Evolutionary conservation across 108 stramenopile genomes (phyloP).

Genomic region (Fistulifera solaris): DNA sequence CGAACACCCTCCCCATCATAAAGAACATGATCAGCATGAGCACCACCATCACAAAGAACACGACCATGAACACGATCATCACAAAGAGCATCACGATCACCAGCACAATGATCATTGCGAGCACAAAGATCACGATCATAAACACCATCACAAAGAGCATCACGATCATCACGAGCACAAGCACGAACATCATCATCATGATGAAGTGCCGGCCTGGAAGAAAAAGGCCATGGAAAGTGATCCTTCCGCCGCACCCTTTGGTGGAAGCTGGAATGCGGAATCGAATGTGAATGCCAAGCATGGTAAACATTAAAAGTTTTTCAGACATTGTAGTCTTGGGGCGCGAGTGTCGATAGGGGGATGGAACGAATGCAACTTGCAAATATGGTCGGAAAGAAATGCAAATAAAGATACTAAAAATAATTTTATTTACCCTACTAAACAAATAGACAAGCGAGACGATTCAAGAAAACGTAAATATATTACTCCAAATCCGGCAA

Average conservation of each 20-base stretch:
- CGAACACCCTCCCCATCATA: conserved; percentile 18
- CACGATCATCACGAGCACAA: conserved; percentile 5
- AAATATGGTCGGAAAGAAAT: too few species aligned
- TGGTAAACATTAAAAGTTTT: too few species aligned
- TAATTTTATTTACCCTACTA: neutral
- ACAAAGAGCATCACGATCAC: conserved; percentile 20
- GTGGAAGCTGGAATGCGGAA: conserved; percentile 59
- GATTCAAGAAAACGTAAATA: neutral
- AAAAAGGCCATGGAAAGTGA: conserved; percentile 49
- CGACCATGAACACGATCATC: conserved; percentile 10
- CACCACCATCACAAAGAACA: conserved; percentile 12
- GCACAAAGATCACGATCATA: conserved; percentile 15
- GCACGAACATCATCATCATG: conserved; percentile 5
- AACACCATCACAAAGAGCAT: conserved; percentile 9
- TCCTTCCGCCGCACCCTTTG: conserved; percentile 58
- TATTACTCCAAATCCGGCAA: conserved; percentile 50
- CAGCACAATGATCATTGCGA: conserved; percentile 6
- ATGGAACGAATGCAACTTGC: too few species aligned
- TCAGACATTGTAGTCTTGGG: too few species aligned
- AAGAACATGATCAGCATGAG: conserved; percentile 16
- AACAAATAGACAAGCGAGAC: neutral
- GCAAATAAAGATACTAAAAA: neutral
- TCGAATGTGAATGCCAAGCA: conserved; percentile 45
- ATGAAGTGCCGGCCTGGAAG: conserved; percentile 73
- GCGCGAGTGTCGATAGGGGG: too few species aligned